Evolutionary conservation across 805 yeast genomes (phyloP).

Genomic region (Pichia scutulata): DNA sequence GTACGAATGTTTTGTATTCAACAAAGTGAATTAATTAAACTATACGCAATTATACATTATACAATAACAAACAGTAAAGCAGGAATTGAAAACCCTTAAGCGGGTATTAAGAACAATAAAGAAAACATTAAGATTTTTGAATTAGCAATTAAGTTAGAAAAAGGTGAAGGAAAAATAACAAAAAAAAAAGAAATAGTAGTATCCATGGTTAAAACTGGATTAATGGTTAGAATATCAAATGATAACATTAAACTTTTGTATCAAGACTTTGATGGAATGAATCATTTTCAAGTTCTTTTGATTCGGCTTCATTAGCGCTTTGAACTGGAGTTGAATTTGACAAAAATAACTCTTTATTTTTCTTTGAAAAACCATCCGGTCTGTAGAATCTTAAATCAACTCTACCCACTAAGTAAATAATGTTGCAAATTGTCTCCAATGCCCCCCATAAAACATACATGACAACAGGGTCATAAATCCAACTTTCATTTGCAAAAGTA

Average conservation of each 20-base stretch:
- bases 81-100: too few species aligned
- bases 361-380: slow-evolving; percentile 40
- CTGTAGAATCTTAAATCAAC: slow-evolving; percentile 74
- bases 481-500: slow-evolving; percentile 28
- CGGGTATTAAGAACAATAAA: too few species aligned
- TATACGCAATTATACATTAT: background rate
- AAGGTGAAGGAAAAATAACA: background rate
- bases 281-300: slow-evolving; percentile 1
- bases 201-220: too few species aligned
- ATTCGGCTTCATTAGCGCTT: background rate
- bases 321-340: background rate
- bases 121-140: background rate
- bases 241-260: slow-evolving; percentile 8
- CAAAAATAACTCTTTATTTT: background rate
- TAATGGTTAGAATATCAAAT: too few species aligned
- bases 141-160: background rate
- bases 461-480: slow-evolving; percentile 46
- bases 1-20: too few species aligned
- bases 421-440: slow-evolving; percentile 50
- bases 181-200: too few species aligned
- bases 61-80: background rate
- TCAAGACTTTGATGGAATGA: slow-evolving; percentile 7
- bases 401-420: slow-evolving; percentile 53
- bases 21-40: too few species aligned
- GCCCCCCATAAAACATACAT: slow-evolving; percentile 67